A percentile compares a stretch with the other conserved stretches of the same genome.
phyloP scores from a whole-genome alignment of 2,329 filamentous ascomycete genomes.

The Lachnellula occidentalis region DNA sequence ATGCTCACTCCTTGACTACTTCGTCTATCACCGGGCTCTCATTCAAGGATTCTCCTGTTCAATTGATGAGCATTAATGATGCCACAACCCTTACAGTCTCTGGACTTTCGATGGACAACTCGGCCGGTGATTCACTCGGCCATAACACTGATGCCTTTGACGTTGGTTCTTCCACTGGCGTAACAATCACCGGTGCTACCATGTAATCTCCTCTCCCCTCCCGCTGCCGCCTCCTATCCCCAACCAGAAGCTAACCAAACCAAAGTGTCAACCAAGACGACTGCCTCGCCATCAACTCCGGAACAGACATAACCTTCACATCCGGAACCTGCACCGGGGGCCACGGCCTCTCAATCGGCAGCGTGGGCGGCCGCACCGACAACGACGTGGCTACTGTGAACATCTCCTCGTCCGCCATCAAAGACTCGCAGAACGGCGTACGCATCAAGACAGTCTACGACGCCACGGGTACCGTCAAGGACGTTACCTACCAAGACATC shows the following conservation, averaged over 20 bases:
- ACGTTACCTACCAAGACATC: constrained; percentile 49
- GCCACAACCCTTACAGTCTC: constrained; percentile 41
- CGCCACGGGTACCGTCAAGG: constrained; percentile 37
- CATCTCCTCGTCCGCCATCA: constrained; percentile 43
- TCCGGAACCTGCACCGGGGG: constrained; percentile 27
- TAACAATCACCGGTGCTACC: constrained; percentile 46
- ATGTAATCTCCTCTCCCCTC: constrained; percentile 28
- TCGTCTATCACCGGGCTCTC: constrained; percentile 46
- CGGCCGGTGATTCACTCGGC: constrained; percentile 42
- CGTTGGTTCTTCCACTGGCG: constrained; percentile 39
- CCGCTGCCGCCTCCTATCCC: too few relatives aligned
- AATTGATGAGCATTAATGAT: constrained; percentile 43
- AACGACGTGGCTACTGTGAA: constrained; percentile 50
- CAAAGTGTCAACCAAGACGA: constrained; percentile 44
- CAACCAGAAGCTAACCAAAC: background rate
- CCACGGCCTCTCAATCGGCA: constrained; percentile 51
- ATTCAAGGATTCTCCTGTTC: constrained; percentile 50
- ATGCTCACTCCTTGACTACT: constrained; percentile 43
- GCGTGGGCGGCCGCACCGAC: constrained; percentile 49
- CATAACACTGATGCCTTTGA: constrained; percentile 54
- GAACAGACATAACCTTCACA: constrained; percentile 34
- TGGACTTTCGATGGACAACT: constrained; percentile 52
- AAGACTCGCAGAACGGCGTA: constrained; percentile 46
- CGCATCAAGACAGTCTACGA: constrained; percentile 35
- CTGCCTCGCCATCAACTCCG: constrained; percentile 54